Conservation (phyloP, 495 filamentous ascomycete genomes). For the Staphylotrichum longicolle region DNA sequence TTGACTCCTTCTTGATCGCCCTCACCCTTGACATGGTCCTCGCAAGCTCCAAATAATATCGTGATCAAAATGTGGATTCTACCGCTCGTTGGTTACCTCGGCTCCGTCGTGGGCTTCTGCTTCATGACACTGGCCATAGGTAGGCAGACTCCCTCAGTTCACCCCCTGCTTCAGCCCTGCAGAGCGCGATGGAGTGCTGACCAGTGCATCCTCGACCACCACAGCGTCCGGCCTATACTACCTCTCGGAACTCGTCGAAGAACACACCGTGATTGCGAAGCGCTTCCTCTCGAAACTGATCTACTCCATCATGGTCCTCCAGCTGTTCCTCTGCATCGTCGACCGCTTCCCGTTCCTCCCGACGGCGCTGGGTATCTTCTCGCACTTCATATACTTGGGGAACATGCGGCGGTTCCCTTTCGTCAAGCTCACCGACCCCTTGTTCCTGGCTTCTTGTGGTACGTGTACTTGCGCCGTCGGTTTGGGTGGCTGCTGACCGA, state of each 20-base stretch:
- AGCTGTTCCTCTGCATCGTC: conserved; percentile 70
- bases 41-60: neutral
- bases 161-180: neutral
- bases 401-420: conserved; percentile 86
- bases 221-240: conserved; percentile 95
- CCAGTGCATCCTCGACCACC: neutral
- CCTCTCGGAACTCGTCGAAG: conserved; percentile 95
- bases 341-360: conserved; percentile 80
- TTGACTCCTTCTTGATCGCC: neutral
- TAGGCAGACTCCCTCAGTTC: conserved; percentile 38
- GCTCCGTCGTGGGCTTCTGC: conserved; percentile 80
- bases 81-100: conserved; percentile 83
- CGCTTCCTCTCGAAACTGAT: conserved; percentile 80
- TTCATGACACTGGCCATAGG: conserved; percentile 94
- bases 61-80: conserved; percentile 79
- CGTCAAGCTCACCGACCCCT: conserved; percentile 82
- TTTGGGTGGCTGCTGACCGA: conserved; percentile 6
- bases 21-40: neutral
- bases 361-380: conserved; percentile 71
- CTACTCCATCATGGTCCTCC: conserved; percentile 74
- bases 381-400: conserved; percentile 83
- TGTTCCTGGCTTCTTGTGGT: conserved; percentile 85
- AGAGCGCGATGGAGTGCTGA: neutral
- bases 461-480: conserved; percentile 19
- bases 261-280: conserved; percentile 90